These are phyloP conservation scores for Raffaelea arxii DNA, from an alignment of 2,329 filamentous ascomycete species.

Conservation along the genomic window DNA sequence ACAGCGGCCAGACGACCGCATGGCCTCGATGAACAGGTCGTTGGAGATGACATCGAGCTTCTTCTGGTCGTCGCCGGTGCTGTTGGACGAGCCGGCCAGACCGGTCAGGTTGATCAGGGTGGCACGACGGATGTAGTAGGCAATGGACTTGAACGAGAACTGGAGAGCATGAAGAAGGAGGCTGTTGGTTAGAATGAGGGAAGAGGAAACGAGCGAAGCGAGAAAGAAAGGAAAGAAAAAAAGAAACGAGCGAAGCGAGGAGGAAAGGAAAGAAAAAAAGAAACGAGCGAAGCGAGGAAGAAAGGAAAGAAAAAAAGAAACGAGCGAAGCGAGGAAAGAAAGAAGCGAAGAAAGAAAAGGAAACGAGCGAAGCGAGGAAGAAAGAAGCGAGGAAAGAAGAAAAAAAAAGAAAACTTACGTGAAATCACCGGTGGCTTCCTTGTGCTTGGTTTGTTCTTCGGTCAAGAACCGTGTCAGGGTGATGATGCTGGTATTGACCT, in stretches of 20 bases:
- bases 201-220: neutral
- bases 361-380: too few species aligned
- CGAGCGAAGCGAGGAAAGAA: neutral
- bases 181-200: conserved; percentile 33
- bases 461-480: conserved; percentile 93
- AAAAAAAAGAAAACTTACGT: conserved; percentile 53
- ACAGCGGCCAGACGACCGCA: conserved; percentile 87
- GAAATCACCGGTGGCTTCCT: conserved; percentile 95
- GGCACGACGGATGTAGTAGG: conserved; percentile 96
- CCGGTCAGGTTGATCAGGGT: conserved; percentile 93
- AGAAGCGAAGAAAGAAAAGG: too few species aligned
- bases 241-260: too few species aligned
- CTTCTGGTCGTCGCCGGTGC: conserved; percentile 96
- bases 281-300: too few species aligned
- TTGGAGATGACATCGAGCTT: conserved; percentile 99
- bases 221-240: neutral
- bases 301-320: neutral
- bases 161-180: conserved; percentile 95
- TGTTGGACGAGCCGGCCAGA: conserved; percentile 89
- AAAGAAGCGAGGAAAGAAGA: neutral
- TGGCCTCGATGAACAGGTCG: conserved; percentile 91
- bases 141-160: conserved; percentile 99
- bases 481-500: conserved; percentile 91
- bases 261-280: too few species aligned
- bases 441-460: conserved; percentile 88